Evolutionary conservation across 768 basidiomycete genomes (phyloP).

Genomic region (Boletales sp.): DNA sequence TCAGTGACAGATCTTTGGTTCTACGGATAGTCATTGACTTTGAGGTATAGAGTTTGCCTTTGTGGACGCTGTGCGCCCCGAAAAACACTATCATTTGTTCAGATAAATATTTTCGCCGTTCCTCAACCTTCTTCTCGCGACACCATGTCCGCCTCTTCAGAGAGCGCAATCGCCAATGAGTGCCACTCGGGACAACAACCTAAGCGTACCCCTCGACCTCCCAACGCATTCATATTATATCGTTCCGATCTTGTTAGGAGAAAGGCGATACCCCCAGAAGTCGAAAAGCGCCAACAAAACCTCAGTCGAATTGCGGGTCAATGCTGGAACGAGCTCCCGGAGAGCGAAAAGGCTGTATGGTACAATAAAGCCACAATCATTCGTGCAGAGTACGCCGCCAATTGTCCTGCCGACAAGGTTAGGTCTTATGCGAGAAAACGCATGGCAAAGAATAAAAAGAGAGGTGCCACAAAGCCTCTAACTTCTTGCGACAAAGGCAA

Average conservation of each 20-base stretch:
- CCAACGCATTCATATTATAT: slow-evolving; percentile 59
- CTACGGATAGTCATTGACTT: neutral
- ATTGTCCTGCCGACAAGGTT: slow-evolving; percentile 16
- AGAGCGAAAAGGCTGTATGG: slow-evolving; percentile 36
- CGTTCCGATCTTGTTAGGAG: slow-evolving; percentile 48
- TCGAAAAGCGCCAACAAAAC: slow-evolving; percentile 53
- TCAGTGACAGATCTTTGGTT: slow-evolving; percentile 1
- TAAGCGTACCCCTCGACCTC: slow-evolving; percentile 43
- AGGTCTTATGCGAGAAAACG: slow-evolving; percentile 1
- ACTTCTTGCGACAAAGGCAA: slow-evolving; percentile 36
- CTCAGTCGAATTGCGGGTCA: slow-evolving; percentile 50
- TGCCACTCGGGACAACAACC: slow-evolving; percentile 3
- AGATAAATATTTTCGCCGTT: neutral
- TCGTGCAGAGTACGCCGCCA: slow-evolving; percentile 26
- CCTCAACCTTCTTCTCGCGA: too few species aligned
- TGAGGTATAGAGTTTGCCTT: neutral
- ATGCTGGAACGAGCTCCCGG: slow-evolving; percentile 46
- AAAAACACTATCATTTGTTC: neutral
- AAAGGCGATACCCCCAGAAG: slow-evolving; percentile 37
- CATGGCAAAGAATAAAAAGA: slow-evolving; percentile 27
- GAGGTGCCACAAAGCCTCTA: slow-evolving; percentile 29
- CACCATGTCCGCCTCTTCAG: slow-evolving; percentile 7
- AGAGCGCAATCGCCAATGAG: neutral
- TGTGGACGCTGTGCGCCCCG: neutral
- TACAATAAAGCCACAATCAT: slow-evolving; percentile 25